Evolutionary conservation across 139 green algal species (phyloP), one percentile per base, ranked within the genome.

Genomic region (Pseudopediastrum boryanum): DNA sequence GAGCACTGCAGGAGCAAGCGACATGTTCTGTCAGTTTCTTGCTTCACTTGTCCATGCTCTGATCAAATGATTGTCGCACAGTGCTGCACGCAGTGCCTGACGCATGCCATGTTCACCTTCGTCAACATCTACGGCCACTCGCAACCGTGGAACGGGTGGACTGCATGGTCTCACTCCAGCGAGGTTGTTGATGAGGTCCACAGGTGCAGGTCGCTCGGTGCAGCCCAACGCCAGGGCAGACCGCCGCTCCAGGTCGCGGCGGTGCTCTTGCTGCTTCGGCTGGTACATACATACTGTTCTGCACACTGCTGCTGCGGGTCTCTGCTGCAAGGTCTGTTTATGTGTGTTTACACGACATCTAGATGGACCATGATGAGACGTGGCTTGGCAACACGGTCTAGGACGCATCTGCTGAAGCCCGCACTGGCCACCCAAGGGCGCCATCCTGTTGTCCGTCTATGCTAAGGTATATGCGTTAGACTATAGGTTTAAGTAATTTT

Each of bases 71-170:
- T 23, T 25, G 41, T 21, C 43, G 51, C n/a, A 50, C 38, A 27
- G 27, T 12, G 44, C 43, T 33, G 23, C 8, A 4, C 44, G 19
- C 19, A 41, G 23, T 61, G 13, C 27, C 23, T 25, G 3, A 58
- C 36, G 33, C 72, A 29, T 9, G 7, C 8, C 0, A 2, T 25
- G 19, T 86, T 58, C 51, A 95, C 91, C 91, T 89, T 95, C 92
- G 63, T 95, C 92, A 4, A 96, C 91, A 52, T 96, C 92, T 29
- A 96, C 91, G n/a, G 91, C 92, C 31, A 95, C 81, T 4, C 83
- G 73, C 23, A 93, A 51, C 43, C 71, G 48, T n/a, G 54, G 35
- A 27, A 29, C 25, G 1, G 9, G 7, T 8, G 41, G 27, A 56
- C 31, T 35, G 71, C 16, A 27, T 78, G 71, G 51, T n/a, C 41